Conservation (phyloP, 495 filamentous ascomycete genomes). For the Daldinia vernicosa region DNA sequence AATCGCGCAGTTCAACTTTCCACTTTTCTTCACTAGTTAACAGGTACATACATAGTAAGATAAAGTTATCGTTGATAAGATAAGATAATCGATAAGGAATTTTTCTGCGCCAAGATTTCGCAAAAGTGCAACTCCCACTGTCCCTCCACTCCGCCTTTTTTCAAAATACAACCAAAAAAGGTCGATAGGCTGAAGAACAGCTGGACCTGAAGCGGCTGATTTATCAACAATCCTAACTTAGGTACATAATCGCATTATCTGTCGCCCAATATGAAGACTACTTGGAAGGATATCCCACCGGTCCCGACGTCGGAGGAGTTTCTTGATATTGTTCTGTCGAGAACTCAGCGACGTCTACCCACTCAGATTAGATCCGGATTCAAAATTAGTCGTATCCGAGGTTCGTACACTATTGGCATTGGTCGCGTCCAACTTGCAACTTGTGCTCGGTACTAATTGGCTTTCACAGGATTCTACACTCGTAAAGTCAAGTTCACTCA, state of each 20-base stretch:
- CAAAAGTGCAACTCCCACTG: conserved; percentile 21
- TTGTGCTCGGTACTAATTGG: conserved; percentile 19
- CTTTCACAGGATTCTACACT: conserved; percentile 80
- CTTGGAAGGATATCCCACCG: conserved; percentile 77
- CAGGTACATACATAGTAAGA: too few relatives aligned
- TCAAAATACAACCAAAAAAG: conserved; percentile 24
- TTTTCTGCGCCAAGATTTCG: conserved; percentile 45
- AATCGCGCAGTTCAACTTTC: background rate
- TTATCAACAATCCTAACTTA: conserved; percentile 19
- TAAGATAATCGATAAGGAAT: conserved; percentile 24
- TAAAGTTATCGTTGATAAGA: conserved; percentile 21
- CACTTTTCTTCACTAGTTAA: conserved; percentile 13
- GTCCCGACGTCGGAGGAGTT: conserved; percentile 96
- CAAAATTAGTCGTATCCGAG: conserved; percentile 92
- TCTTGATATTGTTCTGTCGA: conserved; percentile 92
- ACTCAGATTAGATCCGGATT: conserved; percentile 97
- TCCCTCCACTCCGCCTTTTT: conserved; percentile 32
- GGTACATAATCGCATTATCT: conserved; percentile 14
- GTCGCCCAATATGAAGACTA: conserved; percentile 57
- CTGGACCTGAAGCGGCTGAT: background rate
- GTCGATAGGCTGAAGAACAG: conserved; percentile 15
- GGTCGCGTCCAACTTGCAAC: background rate
- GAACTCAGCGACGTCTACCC: conserved; percentile 92
- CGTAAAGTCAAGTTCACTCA: conserved; percentile 99
- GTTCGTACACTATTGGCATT: conserved; percentile 3